Base-by-base conservation (phyloP, 1,284 basidiomycete genomes). In the Ustilago lituana region DNA sequence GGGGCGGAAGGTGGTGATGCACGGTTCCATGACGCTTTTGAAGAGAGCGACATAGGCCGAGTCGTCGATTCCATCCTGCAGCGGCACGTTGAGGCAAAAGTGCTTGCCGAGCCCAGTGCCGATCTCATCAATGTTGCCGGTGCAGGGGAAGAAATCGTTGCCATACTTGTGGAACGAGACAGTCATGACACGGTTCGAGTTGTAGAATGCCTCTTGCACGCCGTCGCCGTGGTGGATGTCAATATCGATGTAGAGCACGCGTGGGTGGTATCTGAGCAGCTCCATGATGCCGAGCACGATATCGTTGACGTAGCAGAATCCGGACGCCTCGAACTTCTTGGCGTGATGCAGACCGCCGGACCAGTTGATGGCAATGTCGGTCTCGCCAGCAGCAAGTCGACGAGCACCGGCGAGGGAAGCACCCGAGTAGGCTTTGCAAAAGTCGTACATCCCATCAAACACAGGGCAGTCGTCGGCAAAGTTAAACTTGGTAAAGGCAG, bases 81-180 rank as follows among this genome's bases (percentile, higher is more conserved):
- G 84, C 1, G 95, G 96, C 1, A 98, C 92, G 79, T 99, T 99
- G 45, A 98, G 86, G 58, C 89, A 91, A 82, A 98, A 99, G 83
- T 98, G 91, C 84, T 96, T 97, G 53, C 95, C 96, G 9, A 81
- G 58, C 1, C 70, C 71, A 2, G 74, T 74, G 15, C 80, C 80
- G n/a, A 75, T 73, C 64, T 82, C 80, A 24, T 63, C 66, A 26
- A 81, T 73, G 54, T 79, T 74, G 35, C 80, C 80, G 1, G 80
- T 82, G 55, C 80, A 81, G 1, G 80, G 80, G 61, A 99, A 99
- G 85, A 99, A 99, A 79, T 97, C 93, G 64, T 93, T 93, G 2
- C 92, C 94, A 84, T 97, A 99, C 84, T 98, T 98, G 86, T 99
- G 95, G 84, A 99, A 98, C 0, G 95, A 98, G 19, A 97, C 92